Conservation (phyloP, 1,139 yeast species). For the Torulaspora globosa region DNA sequence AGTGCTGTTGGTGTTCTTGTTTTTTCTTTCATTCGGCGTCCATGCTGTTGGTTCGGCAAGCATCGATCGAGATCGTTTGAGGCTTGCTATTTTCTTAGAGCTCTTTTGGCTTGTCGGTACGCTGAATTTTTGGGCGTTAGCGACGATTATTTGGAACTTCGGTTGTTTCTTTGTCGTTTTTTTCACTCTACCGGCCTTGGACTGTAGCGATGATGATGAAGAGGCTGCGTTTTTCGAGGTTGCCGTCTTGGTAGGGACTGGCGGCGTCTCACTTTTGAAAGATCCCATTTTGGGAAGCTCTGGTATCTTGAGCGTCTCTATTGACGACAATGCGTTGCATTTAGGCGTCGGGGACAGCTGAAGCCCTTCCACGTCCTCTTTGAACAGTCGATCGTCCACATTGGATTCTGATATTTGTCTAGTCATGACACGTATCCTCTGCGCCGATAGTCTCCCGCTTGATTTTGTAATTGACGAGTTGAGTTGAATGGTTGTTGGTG, state of each 20-base stretch:
- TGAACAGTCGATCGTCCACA: slow-evolving; percentile 26
- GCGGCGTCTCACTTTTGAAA: slow-evolving; percentile 29
- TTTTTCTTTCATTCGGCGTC: slow-evolving; percentile 10
- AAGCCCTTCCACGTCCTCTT: slow-evolving; percentile 20
- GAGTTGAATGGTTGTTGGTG: slow-evolving; percentile 37
- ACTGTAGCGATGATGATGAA: slow-evolving; percentile 6
- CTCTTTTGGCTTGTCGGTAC: slow-evolving; percentile 16
- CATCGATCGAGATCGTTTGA: slow-evolving; percentile 25
- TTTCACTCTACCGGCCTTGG: slow-evolving; percentile 19
- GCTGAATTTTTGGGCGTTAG: slow-evolving; percentile 34
- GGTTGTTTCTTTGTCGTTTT: slow-evolving; percentile 30
- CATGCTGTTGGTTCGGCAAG: slow-evolving; percentile 12
- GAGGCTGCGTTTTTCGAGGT: slow-evolving; percentile 12
- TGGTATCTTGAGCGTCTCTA: slow-evolving; percentile 26
- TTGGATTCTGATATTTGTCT: slow-evolving; percentile 20
- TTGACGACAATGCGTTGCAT: slow-evolving; percentile 12
- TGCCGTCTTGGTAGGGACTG: slow-evolving; percentile 7
- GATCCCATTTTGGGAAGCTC: slow-evolving; percentile 39
- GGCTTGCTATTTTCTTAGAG: slow-evolving; percentile 12
- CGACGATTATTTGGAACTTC: slow-evolving; percentile 36
- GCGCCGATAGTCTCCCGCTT: slow-evolving; percentile 19
- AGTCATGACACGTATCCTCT: slow-evolving; percentile 20
- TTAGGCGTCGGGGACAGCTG: slow-evolving; percentile 37
- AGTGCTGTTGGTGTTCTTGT: slow-evolving; percentile 1
- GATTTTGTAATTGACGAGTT: slow-evolving; percentile 36